Base-by-base conservation (phyloP, 257 asterid species). In the Ballota nigra region DNA sequence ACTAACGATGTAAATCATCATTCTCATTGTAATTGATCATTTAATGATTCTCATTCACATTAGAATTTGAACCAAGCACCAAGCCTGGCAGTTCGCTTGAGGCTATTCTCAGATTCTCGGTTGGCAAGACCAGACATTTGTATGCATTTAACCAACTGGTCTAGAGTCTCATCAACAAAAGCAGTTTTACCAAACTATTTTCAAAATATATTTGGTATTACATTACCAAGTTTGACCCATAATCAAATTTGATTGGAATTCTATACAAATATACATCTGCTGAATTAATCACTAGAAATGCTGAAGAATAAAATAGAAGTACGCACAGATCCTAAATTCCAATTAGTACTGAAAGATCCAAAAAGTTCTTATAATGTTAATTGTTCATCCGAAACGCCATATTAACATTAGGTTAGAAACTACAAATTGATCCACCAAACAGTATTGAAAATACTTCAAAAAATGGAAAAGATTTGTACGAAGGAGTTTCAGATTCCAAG, bases 401-500 rank as follows among this genome's bases (percentile, higher is more conserved):
- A 47, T 11, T 43, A n/a, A 23, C 19, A 68, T 22, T 34, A 62
- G 53, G 53, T 18, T 68, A 68, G 34, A 69, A 55, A 22, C 63
- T 24, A 52, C 41, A 45, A 23, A 18, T 41, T 43, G 55, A 52
- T 52, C 66, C 9, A 18, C 3, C 45, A 51, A 16, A 76, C 18
- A 28, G 38, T 26, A 53, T 45, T n/a, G 34, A 58, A 60, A 74
- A 74, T 28, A 41, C 71, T 31, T 53, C 34, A 61, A 57, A 33
- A 38, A 26, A 24, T 33, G 16, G 53, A 63, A 76, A 19, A 23
- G 6, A 47, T 61, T 51, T 24, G 15, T 56, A 63, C 73, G 45
- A 52, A 73, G 45, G 62, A 61, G 22, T 68, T 47, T 8, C 40
- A 26, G 60, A 72, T 56, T 43, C 63, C n/a, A 66, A 69, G 49